Percentiles rank a stretch among this genome's conserved stretches.
These are phyloP conservation scores for Exsudoporus frostii DNA, from an alignment of 768 basidiomycete species.

Conservation along the genomic window DNA sequence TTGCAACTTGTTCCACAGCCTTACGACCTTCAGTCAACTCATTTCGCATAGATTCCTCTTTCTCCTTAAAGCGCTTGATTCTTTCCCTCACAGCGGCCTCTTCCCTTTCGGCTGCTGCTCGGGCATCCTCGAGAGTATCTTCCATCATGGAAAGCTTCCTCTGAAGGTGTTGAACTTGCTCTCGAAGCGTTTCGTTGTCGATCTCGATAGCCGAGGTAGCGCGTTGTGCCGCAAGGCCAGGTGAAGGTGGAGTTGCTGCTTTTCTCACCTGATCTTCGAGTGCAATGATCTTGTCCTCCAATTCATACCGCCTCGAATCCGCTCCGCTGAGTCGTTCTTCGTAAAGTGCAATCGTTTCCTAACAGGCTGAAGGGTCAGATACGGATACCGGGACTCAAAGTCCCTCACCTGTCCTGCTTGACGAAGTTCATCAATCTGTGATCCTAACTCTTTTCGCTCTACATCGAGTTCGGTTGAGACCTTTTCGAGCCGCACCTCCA, in stretches of 20 bases:
- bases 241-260: slow-evolving; percentile 30
- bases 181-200: slow-evolving; percentile 89
- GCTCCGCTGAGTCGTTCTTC: slow-evolving; percentile 79
- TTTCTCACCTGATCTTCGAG: slow-evolving; percentile 52
- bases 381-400: neutral
- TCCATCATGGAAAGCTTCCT: slow-evolving; percentile 73
- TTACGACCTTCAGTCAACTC: slow-evolving; percentile 67
- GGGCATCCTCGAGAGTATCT: slow-evolving; percentile 80
- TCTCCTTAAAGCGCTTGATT: slow-evolving; percentile 67
- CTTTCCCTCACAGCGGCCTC: slow-evolving; percentile 60
- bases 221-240: slow-evolving; percentile 35
- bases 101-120: slow-evolving; percentile 68
- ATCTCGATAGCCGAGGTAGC: slow-evolving; percentile 79
- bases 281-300: slow-evolving; percentile 59
- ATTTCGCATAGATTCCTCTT: slow-evolving; percentile 64
- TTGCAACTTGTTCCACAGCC: slow-evolving; percentile 59
- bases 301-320: slow-evolving; percentile 72
- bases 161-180: slow-evolving; percentile 87
- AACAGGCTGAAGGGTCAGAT: slow-evolving; percentile 1
- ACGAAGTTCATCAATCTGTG: slow-evolving; percentile 80
- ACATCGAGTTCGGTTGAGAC: slow-evolving; percentile 46
- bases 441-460: slow-evolving; percentile 65
- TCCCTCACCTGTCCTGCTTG: slow-evolving; percentile 77
- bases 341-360: slow-evolving; percentile 95
- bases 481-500: slow-evolving; percentile 48